Evolutionary conservation across 768 basidiomycete genomes (phyloP).

Genomic region (Suillus subaureus): DNA sequence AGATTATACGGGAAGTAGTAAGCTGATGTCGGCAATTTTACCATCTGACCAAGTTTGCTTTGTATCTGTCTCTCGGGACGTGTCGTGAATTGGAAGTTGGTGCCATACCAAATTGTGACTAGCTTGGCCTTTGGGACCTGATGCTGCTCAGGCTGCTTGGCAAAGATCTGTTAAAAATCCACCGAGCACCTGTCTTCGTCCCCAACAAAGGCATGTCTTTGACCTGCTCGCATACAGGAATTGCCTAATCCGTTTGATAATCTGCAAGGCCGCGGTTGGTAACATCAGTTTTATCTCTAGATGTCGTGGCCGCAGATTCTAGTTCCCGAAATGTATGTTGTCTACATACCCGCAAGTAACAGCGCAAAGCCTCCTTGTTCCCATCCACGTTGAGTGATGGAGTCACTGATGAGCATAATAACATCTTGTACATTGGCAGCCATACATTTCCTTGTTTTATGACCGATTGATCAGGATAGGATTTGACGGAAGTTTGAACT

Average conservation of each 20-base stretch:
- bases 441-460: conserved; percentile 40
- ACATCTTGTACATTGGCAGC: conserved; percentile 59
- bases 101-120: conserved; percentile 74
- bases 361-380: conserved; percentile 64
- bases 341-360: conserved; percentile 48
- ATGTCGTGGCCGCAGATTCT: neutral
- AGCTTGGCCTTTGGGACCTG: conserved; percentile 63
- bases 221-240: conserved; percentile 64
- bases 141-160: conserved; percentile 41
- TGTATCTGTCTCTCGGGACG: conserved; percentile 71
- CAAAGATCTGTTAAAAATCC: no score
- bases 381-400: conserved; percentile 74
- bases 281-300: conserved; percentile 68
- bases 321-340: neutral
- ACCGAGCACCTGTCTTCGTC: no score
- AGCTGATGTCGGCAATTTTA: conserved; percentile 61
- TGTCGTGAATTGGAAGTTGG: conserved; percentile 65
- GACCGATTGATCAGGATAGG: neutral
- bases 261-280: conserved; percentile 83
- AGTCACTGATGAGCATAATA: conserved; percentile 81
- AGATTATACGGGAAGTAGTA: conserved; percentile 61
- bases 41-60: conserved; percentile 60
- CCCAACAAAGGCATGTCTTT: no score
- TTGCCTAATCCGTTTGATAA: conserved; percentile 85
- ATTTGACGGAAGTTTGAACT: neutral